These are phyloP conservation scores for Cytospora piceicola DNA, from an alignment of 2,329 filamentous ascomycete genomes.

Conservation along the genomic window DNA sequence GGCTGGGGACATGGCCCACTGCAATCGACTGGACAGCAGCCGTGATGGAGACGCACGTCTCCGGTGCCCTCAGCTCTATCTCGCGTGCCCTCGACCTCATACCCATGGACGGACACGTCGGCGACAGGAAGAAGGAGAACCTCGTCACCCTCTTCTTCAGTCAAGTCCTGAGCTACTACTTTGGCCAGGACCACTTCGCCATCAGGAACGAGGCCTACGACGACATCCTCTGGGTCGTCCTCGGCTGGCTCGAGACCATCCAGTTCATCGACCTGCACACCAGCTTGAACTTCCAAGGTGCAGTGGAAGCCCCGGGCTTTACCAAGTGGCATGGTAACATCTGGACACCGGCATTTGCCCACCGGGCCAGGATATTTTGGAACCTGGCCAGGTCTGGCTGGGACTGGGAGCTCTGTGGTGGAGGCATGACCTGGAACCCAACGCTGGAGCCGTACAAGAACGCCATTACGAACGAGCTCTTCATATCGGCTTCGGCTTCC, in stretches of 20 bases:
- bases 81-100: conserved; percentile 58
- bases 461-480: conserved; percentile 92
- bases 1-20: conserved; percentile 80
- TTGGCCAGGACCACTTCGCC: conserved; percentile 78
- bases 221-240: conserved; percentile 93
- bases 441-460: conserved; percentile 86
- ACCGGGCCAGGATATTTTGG: conserved; percentile 84
- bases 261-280: conserved; percentile 76
- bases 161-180: conserved; percentile 78
- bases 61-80: conserved; percentile 72
- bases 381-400: conserved; percentile 78
- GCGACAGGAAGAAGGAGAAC: conserved; percentile 67
- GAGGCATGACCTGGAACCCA: conserved; percentile 92
- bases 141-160: conserved; percentile 82
- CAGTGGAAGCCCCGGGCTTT: conserved; percentile 33
- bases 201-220: conserved; percentile 81
- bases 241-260: conserved; percentile 85
- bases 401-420: conserved; percentile 78
- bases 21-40: conserved; percentile 95
- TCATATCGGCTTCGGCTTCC: conserved; percentile 77
- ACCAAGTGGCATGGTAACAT: conserved; percentile 73
- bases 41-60: conserved; percentile 78
- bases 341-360: conserved; percentile 77
- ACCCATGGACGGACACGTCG: conserved; percentile 40
- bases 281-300: conserved; percentile 58